Evolutionary conservation across 345 rosid species (phyloP).

Genomic region (Salix exigua): DNA sequence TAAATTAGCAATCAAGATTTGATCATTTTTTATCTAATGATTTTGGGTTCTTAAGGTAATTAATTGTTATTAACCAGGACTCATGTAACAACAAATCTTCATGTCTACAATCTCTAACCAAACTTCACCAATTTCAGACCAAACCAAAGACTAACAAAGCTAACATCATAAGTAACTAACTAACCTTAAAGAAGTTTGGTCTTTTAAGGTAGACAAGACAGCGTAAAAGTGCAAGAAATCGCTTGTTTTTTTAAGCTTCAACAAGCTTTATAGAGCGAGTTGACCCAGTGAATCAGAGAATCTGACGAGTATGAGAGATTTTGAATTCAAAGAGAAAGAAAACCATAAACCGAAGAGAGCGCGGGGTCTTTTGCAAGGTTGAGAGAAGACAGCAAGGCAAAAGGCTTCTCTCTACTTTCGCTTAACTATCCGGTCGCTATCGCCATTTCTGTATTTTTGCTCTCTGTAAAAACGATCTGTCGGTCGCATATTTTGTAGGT

Average conservation of each 20-base stretch:
- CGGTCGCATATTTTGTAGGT: background rate
- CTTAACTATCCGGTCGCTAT: background rate
- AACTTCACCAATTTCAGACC: conserved; percentile 31
- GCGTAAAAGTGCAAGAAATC: conserved; percentile 5
- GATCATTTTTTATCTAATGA: background rate
- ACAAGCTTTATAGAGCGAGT: conserved; percentile 4
- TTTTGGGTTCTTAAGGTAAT: conserved; percentile 11
- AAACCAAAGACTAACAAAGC: conserved; percentile 17
- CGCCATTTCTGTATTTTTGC: background rate
- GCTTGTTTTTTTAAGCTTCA: conserved; percentile 5
- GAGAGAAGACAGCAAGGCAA: conserved; percentile 37
- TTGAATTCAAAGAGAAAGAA: conserved; percentile 18
- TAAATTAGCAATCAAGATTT: conserved; percentile 4
- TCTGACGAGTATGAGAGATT: conserved; percentile 14
- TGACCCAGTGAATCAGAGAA: conserved; percentile 6
- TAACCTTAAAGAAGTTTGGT: background rate
- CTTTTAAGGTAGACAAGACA: background rate
- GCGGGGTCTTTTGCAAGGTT: conserved; percentile 20
- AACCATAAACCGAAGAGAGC: conserved; percentile 16
- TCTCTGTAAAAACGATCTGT: background rate
- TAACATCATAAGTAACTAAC: conserved; percentile 18
- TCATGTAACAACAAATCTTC: conserved; percentile 20
- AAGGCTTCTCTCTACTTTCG: background rate
- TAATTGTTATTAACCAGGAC: conserved; percentile 29
- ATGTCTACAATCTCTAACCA: conserved; percentile 2